These are phyloP conservation scores for Diaporthe ilicicola DNA, from an alignment of 2,329 filamentous ascomycete genomes.

Conservation along the genomic window DNA sequence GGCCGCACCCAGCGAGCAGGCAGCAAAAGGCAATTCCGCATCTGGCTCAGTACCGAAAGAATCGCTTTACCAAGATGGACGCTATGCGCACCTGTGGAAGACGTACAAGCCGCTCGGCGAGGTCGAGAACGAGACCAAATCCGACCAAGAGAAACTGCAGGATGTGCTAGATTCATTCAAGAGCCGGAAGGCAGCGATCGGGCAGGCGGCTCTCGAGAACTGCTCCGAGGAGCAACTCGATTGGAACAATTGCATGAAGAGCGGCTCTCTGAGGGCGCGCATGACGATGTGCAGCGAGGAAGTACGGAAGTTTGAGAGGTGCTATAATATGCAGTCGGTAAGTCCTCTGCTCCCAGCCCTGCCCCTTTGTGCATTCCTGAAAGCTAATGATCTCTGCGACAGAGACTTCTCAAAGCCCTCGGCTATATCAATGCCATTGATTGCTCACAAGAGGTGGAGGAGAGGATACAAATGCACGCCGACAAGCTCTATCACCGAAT, in stretches of 20 bases:
- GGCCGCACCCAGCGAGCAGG: conserved; percentile 5
- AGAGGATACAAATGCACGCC: conserved; percentile 94
- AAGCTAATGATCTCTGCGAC: background rate
- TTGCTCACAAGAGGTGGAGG: conserved; percentile 74
- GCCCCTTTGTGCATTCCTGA: background rate
- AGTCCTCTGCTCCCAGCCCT: background rate
- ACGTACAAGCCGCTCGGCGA: conserved; percentile 79
- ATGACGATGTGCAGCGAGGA: conserved; percentile 84
- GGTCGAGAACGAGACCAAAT: conserved; percentile 74
- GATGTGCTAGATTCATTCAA: conserved; percentile 87
- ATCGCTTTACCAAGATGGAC: conserved; percentile 67
- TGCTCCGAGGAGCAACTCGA: conserved; percentile 88
- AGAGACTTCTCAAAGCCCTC: conserved; percentile 89
- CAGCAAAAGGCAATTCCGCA: conserved; percentile 28
- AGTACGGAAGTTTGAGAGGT: conserved; percentile 81
- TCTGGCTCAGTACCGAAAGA: conserved; percentile 52
- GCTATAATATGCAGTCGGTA: conserved; percentile 88
- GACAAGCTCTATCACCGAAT: conserved; percentile 90
- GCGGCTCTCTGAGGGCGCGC: conserved; percentile 72
- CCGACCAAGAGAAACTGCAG: conserved; percentile 81
- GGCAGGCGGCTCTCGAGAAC: conserved; percentile 87
- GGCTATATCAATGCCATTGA: conserved; percentile 81
- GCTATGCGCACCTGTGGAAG: conserved; percentile 89
- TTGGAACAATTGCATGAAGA: conserved; percentile 82
- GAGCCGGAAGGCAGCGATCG: conserved; percentile 79